phyloP scores from a whole-genome alignment of 1,284 basidiomycete species.

The Ceratobasidium sp. region DNA sequence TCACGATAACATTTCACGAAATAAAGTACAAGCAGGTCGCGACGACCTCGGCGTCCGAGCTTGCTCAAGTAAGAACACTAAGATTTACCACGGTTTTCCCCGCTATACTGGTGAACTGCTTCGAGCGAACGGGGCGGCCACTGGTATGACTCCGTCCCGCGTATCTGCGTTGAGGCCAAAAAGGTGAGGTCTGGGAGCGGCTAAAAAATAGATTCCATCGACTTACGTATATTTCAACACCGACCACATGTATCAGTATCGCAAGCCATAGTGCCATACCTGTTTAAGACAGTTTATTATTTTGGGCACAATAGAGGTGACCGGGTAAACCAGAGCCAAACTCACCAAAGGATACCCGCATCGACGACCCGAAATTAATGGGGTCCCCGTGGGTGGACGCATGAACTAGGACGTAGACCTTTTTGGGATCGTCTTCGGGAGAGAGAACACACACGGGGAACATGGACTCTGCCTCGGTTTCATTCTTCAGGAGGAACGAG shows the following conservation, averaged over 20 bases:
- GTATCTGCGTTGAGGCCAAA: slow-evolving; percentile 3
- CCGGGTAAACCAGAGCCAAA: background rate
- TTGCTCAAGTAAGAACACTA: background rate
- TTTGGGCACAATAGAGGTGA: background rate
- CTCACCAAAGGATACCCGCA: slow-evolving; percentile 41
- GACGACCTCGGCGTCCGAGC: background rate
- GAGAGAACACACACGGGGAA: slow-evolving; percentile 32
- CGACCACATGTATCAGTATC: slow-evolving; percentile 47
- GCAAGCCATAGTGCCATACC: slow-evolving; percentile 48
- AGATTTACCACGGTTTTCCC: slow-evolving; percentile 19
- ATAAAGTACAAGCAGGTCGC: background rate
- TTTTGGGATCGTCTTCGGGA: slow-evolving; percentile 8
- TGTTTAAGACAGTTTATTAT: background rate
- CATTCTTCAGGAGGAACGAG: slow-evolving; percentile 24
- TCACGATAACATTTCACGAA: slow-evolving; percentile 6
- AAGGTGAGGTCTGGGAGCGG: background rate
- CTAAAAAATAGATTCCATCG: background rate
- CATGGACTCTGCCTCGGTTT: background rate
- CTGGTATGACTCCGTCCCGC: slow-evolving; percentile 23
- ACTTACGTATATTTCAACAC: slow-evolving; percentile 48
- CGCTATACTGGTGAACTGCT: background rate
- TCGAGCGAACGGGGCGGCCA: slow-evolving; percentile 33
- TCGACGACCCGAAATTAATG: slow-evolving; percentile 45
- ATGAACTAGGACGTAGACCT: slow-evolving; percentile 33
- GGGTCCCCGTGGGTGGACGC: slow-evolving; percentile 34